Base-by-base conservation (phyloP, 2,329 filamentous ascomycete genomes). In the Ophiognomonia clavigignenti-juglandacearum region DNA sequence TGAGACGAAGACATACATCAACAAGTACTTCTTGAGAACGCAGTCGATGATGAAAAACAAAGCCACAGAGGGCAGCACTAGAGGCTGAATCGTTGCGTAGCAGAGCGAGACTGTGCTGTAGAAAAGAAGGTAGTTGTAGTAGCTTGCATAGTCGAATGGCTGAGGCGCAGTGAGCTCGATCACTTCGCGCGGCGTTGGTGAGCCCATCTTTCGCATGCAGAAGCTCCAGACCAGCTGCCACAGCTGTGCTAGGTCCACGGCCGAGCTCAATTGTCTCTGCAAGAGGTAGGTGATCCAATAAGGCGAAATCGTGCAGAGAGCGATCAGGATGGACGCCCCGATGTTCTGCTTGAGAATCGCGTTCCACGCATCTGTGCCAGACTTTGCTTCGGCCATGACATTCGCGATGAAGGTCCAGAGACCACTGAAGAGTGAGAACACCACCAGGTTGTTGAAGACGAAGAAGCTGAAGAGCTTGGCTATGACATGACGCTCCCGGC, bases 41-140 rank as follows among this genome's bases (percentile, higher is more conserved):
- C 84, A 83, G 64, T 98, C 93, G 42, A 98, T 73, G 43, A 73
- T 71, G 64, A 97, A 97, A 73, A 96, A 98, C 24, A 96, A 68
- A 2, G 91, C 90, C 1, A 88, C 89, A 32, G 95, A 86, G 0
- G 88, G 83, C 7, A 98, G 75, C 2, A 93, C 86, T 20, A 97
- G 75, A 0, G 93, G 93, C 65, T 97, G 93, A 43, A 97, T 75
- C 2, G 83, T 82, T 2, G 85, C 83, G 60, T 93, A 96, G 58
- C 84, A 89, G 14, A 98, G 73, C 0, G 89, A 86, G 26, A 97
- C 87, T 0, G 92, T 96, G 20, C 86, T 76, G 69, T 97, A 98
- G 69, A 88, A 98, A 24, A 97, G 74, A 66, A 96, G 96, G 65
- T 95, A 97, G 66, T 96, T 97, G 77, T 96, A 98, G 69, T 97